phyloP scores from a whole-genome alignment of 1,284 basidiomycete genomes.

The Fomitiporia mediterranea region DNA sequence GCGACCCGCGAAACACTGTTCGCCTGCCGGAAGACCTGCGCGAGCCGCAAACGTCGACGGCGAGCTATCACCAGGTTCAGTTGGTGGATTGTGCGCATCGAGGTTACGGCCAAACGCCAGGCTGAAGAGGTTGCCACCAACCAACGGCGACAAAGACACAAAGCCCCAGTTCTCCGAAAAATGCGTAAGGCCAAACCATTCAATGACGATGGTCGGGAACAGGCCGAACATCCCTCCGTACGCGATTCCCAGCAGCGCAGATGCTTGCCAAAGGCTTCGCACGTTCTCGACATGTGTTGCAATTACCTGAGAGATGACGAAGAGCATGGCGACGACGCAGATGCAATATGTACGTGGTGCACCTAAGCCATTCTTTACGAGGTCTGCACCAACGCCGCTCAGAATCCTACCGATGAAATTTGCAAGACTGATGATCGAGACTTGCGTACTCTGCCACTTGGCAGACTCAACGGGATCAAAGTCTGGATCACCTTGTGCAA shows the following conservation, averaged over 20 bases:
- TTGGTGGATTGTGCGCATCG: constrained; percentile 55
- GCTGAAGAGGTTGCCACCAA: constrained; percentile 84
- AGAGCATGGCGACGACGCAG: constrained; percentile 57
- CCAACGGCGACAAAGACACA: constrained; percentile 67
- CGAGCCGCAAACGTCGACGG: constrained; percentile 7
- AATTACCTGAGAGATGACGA: constrained; percentile 67
- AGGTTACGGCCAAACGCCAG: constrained; percentile 77
- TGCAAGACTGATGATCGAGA: constrained; percentile 79
- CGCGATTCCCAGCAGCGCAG: constrained; percentile 63
- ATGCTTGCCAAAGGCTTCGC: constrained; percentile 69
- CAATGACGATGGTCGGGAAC: constrained; percentile 72
- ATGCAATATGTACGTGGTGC: constrained; percentile 72
- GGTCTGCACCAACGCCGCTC: constrained; percentile 70
- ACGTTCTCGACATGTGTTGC: constrained; percentile 58
- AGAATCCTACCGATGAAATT: constrained; percentile 72
- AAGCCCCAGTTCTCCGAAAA: constrained; percentile 88
- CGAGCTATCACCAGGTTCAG: constrained; percentile 9
- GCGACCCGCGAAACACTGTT: constrained; percentile 46
- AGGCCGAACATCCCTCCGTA: constrained; percentile 80
- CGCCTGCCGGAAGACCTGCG: constrained; percentile 30
- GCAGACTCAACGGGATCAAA: constrained; percentile 67
- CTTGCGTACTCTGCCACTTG: constrained; percentile 80
- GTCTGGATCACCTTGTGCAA: constrained; percentile 55
- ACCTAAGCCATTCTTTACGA: constrained; percentile 51
- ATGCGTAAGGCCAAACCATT: constrained; percentile 80